These are phyloP conservation scores for Chrysophaeum taylorii DNA, from an alignment of 352 stramenopile genomes.

Conservation along the genomic window DNA sequence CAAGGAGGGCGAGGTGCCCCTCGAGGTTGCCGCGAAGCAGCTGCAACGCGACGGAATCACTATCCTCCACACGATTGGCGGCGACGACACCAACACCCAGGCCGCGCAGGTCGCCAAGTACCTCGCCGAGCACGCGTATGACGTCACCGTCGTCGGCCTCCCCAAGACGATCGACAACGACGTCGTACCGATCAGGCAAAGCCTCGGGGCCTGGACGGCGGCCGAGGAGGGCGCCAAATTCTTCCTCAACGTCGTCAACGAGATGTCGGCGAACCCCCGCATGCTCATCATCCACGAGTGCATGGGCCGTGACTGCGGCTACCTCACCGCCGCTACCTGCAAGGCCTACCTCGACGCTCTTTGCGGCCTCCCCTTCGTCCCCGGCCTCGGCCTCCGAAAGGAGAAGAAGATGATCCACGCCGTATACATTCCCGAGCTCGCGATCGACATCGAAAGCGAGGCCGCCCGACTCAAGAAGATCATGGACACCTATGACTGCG, in stretches of 20 bases:
- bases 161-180: constrained; percentile 65
- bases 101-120: constrained; percentile 53
- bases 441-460: constrained; percentile 44
- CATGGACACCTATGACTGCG: constrained; percentile 52
- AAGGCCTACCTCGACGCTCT: constrained; percentile 43
- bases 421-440: constrained; percentile 56
- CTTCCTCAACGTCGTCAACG: constrained; percentile 52
- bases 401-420: constrained; percentile 37
- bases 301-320: constrained; percentile 57
- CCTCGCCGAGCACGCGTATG: constrained; percentile 47
- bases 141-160: constrained; percentile 56
- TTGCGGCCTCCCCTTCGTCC: neutral
- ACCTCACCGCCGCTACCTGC: constrained; percentile 50
- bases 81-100: constrained; percentile 63
- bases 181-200: constrained; percentile 55
- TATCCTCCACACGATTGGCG: constrained; percentile 54
- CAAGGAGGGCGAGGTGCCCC: constrained; percentile 43
- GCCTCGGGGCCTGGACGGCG: constrained; percentile 56
- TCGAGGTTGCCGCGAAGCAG: constrained; percentile 50
- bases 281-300: constrained; percentile 64
- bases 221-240: constrained; percentile 40
- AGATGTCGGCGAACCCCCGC: constrained; percentile 49
- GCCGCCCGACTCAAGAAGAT: constrained; percentile 47
- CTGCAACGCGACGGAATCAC: constrained; percentile 23
- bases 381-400: neutral